phyloP scores from a whole-genome alignment of 257 asterid genomes.

The Paulownia fortunei region DNA sequence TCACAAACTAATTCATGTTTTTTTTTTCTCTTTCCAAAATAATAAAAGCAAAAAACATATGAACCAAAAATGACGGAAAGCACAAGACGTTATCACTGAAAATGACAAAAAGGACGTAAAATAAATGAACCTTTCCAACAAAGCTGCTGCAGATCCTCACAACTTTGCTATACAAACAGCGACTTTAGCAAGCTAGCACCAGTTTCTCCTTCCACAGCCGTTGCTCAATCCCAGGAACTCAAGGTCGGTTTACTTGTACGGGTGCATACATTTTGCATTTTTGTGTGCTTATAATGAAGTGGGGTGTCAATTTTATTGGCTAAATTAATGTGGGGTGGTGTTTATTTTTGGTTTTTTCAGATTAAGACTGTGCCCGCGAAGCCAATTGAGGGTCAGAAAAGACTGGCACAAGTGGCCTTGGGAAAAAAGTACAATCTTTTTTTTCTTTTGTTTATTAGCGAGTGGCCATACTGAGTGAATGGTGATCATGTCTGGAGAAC shows the following conservation, averaged over 20 bases:
- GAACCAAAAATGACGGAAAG: not conserved
- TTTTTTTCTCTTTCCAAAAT: not conserved
- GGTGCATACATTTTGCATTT: not conserved
- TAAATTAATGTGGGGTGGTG: not conserved
- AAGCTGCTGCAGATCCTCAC: conserved; percentile 67
- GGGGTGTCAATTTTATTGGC: not conserved
- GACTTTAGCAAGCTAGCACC: conserved; percentile 73
- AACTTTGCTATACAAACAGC: conserved; percentile 57
- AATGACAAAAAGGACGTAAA: not conserved
- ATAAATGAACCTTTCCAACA: conserved; percentile 54
- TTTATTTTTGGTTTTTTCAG: conserved; percentile 28
- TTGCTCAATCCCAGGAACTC: conserved; percentile 52
- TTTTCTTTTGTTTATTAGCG: not conserved
- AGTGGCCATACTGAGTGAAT: not conserved
- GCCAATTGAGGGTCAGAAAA: conserved; percentile 72
- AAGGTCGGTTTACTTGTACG: conserved; percentile 37
- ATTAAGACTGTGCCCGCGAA: conserved; percentile 58
- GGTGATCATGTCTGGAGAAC: not conserved
- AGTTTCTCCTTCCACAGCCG: conserved; percentile 44
- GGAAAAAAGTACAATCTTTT: conserved; percentile 56
- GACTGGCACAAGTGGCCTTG: conserved; percentile 79
- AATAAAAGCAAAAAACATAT: not conserved
- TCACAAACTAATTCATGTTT: no score
- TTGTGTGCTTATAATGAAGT: not conserved
- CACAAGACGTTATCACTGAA: not conserved